Conservation (phyloP, 768 basidiomycete species). For the Lentinus tigrinus region DNA sequence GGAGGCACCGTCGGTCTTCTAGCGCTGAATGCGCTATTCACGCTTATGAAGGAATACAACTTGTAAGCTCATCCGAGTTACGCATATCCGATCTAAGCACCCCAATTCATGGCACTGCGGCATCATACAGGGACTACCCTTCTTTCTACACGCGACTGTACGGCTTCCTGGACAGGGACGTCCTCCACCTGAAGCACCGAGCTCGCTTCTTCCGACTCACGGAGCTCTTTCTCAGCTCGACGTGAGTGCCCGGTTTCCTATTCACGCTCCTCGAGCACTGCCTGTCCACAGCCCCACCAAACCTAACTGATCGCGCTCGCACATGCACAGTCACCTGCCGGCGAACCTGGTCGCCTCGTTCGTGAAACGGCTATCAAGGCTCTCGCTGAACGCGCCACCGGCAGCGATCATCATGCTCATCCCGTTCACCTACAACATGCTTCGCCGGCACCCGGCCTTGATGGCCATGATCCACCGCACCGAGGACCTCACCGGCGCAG, state of each 20-base stretch:
- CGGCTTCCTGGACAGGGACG: conserved; percentile 80
- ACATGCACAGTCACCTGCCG: conserved; percentile 75
- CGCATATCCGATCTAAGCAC: not conserved
- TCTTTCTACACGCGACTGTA: conserved; percentile 93
- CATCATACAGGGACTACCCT: conserved; percentile 80
- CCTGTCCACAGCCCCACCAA: no score
- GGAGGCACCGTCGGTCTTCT: conserved; percentile 85
- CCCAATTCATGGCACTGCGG: conserved; percentile 3
- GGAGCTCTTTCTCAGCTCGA: conserved; percentile 88
- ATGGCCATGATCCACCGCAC: conserved; percentile 90
- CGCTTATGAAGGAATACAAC: conserved; percentile 90
- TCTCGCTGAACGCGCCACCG: conserved; percentile 84
- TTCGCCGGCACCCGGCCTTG: conserved; percentile 87
- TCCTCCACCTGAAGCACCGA: conserved; percentile 89
- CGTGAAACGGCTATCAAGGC: conserved; percentile 83
- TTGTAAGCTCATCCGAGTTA: conserved; percentile 54
- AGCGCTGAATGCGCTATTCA: conserved; percentile 88
- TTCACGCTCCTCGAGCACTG: not conserved
- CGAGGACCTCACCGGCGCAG: conserved; percentile 27
- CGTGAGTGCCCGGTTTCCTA: conserved; percentile 49
- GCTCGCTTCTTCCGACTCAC: conserved; percentile 93
- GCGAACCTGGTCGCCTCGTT: conserved; percentile 92
- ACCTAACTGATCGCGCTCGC: not conserved
- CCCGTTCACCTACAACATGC: conserved; percentile 91
- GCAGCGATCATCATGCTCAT: conserved; percentile 88